Base-by-base conservation (phyloP, 225 moss, liverwort and hornwort species). In the Antitrichia curtipendula region DNA sequence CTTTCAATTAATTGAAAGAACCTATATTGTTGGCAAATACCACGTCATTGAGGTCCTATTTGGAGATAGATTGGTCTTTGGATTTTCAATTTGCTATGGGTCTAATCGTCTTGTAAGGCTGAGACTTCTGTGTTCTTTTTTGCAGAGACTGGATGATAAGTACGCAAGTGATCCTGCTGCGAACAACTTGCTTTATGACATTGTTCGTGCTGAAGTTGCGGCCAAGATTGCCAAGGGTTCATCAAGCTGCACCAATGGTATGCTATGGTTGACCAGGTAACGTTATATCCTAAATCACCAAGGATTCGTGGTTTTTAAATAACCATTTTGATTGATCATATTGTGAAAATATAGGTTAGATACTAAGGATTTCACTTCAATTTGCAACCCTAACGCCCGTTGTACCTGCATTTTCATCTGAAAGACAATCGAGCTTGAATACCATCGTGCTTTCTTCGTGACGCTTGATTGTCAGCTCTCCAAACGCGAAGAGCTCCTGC, bases 211-310 rank as follows among this genome's bases (percentile, higher is more conserved):
- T 56, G 99, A 99, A 92, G 89, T 97, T 70, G 92, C 94, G 82
- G 92, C 88, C 56, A 95, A 96, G 88, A 96, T 94, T 57, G 95
- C 97, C 78, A 96, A 93, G 90, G 95, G 92, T 50, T 97, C 99
- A 11, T 93, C 94, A 75, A 99, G 99, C 89, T 97, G 99, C 90
- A 96, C 92, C 66, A 97, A 99, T 90, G 99, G 95, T 24, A 87
- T 99, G 84, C 92, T 99, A 20, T 99, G 97, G 99, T 89, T 99
- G 90, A 99, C 99, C 69, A 95, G 97, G 96, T 97, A 78, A 72
- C 53, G 25, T 77, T 69, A 54, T 62, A n/a, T n/a, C 31, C 52
- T 52, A 16, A 40, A 52, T 28, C 38, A 85, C 22, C 31, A 52
- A 62, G 84, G 43, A 73, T 47, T 34, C 59, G 25, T 84, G 58